A percentile compares a stretch with the other conserved stretches of the same genome.
Conservation (phyloP, 305 asterid species). For the Ilex paraguariensis region DNA sequence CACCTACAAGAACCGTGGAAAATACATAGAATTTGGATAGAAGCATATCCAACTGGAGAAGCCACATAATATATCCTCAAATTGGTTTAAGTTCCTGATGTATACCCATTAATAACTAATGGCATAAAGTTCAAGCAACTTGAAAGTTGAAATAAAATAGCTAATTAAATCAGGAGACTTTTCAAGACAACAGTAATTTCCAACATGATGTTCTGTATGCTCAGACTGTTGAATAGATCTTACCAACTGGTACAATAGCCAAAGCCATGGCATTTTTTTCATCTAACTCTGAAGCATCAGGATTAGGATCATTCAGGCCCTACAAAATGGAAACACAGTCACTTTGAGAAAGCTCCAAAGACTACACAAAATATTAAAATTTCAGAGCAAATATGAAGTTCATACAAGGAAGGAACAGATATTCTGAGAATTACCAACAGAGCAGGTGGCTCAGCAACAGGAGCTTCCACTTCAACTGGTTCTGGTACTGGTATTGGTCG, state of each 20-base stretch:
- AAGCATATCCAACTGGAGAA: not conserved
- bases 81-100: not conserved
- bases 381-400: not conserved
- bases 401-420: not conserved
- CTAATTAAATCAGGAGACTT: too few species aligned
- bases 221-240: too few species aligned
- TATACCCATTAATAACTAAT: not conserved
- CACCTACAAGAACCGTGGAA: conserved; percentile 20
- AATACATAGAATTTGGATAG: too few species aligned
- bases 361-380: not conserved
- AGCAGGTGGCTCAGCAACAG: conserved; percentile 60
- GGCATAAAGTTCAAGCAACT: too few species aligned
- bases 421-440: conserved; percentile 50
- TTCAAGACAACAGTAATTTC: too few species aligned
- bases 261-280: conserved; percentile 90
- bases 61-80: not conserved
- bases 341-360: not conserved
- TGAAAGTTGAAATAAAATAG: too few species aligned
- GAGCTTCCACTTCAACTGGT: conserved; percentile 55
- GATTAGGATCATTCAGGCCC: conserved; percentile 67
- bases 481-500: conserved; percentile 43
- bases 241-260: conserved; percentile 90
- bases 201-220: too few species aligned
- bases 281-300: conserved; percentile 76
- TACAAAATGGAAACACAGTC: conserved; percentile 19